Base-by-base conservation (phyloP, 805 yeast genomes). In the Kuraishia capsulata region DNA sequence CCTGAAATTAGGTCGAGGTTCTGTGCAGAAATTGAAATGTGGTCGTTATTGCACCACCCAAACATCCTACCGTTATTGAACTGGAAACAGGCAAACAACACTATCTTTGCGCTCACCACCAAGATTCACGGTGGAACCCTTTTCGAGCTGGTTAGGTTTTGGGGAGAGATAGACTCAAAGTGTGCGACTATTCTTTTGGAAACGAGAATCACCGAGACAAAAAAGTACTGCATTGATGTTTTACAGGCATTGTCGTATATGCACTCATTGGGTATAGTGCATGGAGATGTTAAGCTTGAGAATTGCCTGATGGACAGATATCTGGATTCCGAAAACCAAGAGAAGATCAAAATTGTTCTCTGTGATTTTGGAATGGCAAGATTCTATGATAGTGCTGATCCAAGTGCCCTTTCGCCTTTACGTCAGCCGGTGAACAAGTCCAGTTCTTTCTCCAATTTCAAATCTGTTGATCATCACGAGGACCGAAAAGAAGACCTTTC, bases 311-410 rank as follows among this genome's bases (percentile, higher is more conserved):
- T 85, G 20, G 78, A 78, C 43, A 61, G 64, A 17, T 34, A 45
- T 20, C 46, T 48, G 35, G 44, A 45, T 4, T 45, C 44, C 10
- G 17, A n/a, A 11, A 42, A 45, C 17, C 43, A 48, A 23, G 46
- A 61, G 42, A 33, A 48, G n/a, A 33, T 45, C 10, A 49, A 54
- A 39, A 65, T 85, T 44, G 53, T 81, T 20, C 54, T 89, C 5
- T 85, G 96, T 60, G 97, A 89, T 59, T 89, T 89, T 62, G 97
- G 97, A 4, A 85, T 89, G 94, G 62, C 77, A 3, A 45, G 50
- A 38, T 53, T 47, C 42, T 47, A 45, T 39, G n/a, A n/a, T n/a
- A n/a, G n/a, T n/a, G n/a, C n/a, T n/a, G n/a, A 42, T 45, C 40
- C 42, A 42, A n/a, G 42, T 16, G 19, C 32, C 24, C 6, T 14